A percentile compares a stretch with the other conserved stretches of the same genome.
These are phyloP conservation scores for Dryas integrifolia DNA, from an alignment of 331 rosid species.

Conservation along the genomic window DNA sequence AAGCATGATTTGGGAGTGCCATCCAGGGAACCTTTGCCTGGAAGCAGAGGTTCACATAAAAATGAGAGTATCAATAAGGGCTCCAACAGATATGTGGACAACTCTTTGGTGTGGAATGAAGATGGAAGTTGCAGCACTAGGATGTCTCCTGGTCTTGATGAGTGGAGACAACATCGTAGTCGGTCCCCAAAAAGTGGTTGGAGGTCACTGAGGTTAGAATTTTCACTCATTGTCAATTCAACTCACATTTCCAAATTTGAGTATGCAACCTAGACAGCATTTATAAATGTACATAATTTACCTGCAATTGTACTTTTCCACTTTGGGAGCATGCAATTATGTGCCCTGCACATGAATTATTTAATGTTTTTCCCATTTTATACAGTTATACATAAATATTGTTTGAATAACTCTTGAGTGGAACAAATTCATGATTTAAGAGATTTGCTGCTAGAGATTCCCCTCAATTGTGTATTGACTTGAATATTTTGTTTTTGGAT, in stretches of 20 bases:
- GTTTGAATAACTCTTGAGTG: neutral
- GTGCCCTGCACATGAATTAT: neutral
- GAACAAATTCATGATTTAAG: neutral
- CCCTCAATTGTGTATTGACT: neutral
- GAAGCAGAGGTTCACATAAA: conserved; percentile 62
- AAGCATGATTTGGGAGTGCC: conserved; percentile 43
- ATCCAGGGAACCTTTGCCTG: conserved; percentile 52
- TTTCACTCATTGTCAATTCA: neutral
- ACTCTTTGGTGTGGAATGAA: conserved; percentile 54
- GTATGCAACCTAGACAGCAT: neutral
- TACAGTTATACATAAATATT: no score
- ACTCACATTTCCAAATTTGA: neutral
- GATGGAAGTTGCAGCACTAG: conserved; percentile 55
- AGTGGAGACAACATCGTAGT: conserved; percentile 58
- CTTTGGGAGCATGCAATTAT: neutral
- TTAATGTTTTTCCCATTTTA: neutral
- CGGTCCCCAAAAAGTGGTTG: conserved; percentile 68
- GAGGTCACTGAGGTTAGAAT: conserved; percentile 62
- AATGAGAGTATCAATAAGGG: conserved; percentile 52
- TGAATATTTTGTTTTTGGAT: conserved; percentile 2
- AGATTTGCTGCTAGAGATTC: neutral
- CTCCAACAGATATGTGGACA: conserved; percentile 39
- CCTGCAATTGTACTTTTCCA: neutral
- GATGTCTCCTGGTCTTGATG: conserved; percentile 71
- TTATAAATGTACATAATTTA: neutral